These are phyloP conservation scores for Apostasia shenzhenica DNA, from an alignment of 106 monocot genomes.

Conservation along the genomic window DNA sequence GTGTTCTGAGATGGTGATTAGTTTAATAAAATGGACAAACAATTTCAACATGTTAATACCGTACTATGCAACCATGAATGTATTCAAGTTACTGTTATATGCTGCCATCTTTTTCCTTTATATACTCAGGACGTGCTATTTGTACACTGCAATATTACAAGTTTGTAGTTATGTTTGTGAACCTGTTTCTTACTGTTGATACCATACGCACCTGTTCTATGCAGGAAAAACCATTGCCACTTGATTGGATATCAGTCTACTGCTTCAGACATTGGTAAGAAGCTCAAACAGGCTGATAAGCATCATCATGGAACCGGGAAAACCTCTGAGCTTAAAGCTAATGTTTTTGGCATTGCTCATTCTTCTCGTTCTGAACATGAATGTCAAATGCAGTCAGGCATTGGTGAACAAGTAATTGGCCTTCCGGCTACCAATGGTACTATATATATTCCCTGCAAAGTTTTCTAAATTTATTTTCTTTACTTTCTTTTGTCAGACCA, in stretches of 20 bases:
- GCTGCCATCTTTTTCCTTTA: not conserved
- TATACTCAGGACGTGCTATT: not conserved
- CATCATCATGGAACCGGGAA: not conserved
- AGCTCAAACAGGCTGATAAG: conserved; percentile 13
- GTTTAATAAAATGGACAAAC: too few species aligned
- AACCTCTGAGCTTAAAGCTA: conserved; percentile 9
- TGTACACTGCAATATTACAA: not conserved
- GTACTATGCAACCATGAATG: too few species aligned
- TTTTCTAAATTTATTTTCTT: too few species aligned
- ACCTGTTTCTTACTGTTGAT: not conserved
- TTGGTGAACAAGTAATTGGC: not conserved
- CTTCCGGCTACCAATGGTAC: conserved; percentile 9
- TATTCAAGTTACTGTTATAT: too few species aligned
- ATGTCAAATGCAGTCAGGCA: not conserved
- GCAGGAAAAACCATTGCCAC: conserved; percentile 54
- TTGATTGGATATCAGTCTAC: conserved; percentile 45
- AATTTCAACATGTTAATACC: too few species aligned
- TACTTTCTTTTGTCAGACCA: too few species aligned
- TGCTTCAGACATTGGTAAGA: conserved; percentile 11
- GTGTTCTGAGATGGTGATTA: too few species aligned
- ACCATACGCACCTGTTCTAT: conserved; percentile 3
- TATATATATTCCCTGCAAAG: not conserved
- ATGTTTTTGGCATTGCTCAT: not conserved
- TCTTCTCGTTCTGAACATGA: not conserved
- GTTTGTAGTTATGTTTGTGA: not conserved